phyloP scores from a whole-genome alignment of 495 filamentous ascomycete genomes.

The Elaphomyces granulatus region DNA sequence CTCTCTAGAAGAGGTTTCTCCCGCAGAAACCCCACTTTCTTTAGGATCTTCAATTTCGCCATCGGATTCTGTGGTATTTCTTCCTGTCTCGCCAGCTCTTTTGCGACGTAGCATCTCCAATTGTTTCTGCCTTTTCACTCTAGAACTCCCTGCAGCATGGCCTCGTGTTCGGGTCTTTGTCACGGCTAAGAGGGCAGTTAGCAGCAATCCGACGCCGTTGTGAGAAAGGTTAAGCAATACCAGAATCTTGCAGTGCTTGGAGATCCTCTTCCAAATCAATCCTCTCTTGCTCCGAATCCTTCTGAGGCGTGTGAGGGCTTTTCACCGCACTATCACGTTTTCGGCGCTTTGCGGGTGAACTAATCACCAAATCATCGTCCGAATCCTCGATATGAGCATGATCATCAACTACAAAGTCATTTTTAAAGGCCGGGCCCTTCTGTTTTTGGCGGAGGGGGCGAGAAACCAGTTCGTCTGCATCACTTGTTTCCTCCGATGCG shows the following conservation, averaged over 20 bases:
- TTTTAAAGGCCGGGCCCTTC: conserved; percentile 2
- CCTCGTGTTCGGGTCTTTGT: conserved; percentile 31
- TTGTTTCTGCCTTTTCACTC: conserved; percentile 29
- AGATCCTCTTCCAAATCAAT: conserved; percentile 33
- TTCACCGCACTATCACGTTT: background rate
- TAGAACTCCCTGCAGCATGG: conserved; percentile 23
- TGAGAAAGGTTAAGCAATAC: conserved; percentile 10
- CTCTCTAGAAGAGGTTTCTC: conserved; percentile 2
- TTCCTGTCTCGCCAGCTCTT: conserved; percentile 40
- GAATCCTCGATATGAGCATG: conserved; percentile 7
- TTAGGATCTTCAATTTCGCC: conserved; percentile 7
- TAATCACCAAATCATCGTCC: conserved; percentile 18
- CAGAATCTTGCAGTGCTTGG: conserved; percentile 31
- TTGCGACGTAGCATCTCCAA: conserved; percentile 41
- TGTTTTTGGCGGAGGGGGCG: conserved; percentile 17
- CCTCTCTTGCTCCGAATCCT: conserved; percentile 15
- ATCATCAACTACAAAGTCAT: conserved; percentile 1
- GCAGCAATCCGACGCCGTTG: background rate
- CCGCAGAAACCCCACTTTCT: background rate
- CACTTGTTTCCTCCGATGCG: conserved; percentile 14
- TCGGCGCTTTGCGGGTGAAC: conserved; percentile 17
- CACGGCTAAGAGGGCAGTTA: conserved; percentile 19
- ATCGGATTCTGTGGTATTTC: conserved; percentile 20
- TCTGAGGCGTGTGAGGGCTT: conserved; percentile 6
- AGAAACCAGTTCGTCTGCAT: conserved; percentile 14